These are phyloP conservation scores for Hygrophorus pudorinus DNA, from an alignment of 768 basidiomycete species.

Conservation along the genomic window DNA sequence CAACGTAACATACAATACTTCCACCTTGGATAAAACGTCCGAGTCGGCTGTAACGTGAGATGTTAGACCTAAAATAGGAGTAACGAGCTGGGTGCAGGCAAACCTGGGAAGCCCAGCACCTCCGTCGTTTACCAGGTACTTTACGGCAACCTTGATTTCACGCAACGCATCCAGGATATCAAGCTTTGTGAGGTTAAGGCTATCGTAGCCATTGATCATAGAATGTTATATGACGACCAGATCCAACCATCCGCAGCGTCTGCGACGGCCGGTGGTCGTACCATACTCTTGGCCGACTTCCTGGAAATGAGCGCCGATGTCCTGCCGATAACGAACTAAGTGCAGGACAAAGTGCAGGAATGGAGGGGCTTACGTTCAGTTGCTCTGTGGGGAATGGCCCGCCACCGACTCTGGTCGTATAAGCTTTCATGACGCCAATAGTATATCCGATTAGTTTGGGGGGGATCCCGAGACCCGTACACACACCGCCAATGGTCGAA, in stretches of 20 bases:
- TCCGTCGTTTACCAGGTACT: conserved; percentile 72
- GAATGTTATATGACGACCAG: conserved; percentile 92
- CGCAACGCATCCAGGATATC: conserved; percentile 79
- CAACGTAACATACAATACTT: conserved; percentile 81
- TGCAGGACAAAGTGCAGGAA: neutral
- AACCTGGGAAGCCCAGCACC: conserved; percentile 86
- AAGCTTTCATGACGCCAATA: conserved; percentile 95
- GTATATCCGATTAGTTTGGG: conserved; percentile 78
- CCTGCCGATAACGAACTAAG: conserved; percentile 30
- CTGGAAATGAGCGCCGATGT: conserved; percentile 78
- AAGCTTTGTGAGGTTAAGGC: conserved; percentile 90
- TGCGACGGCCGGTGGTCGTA: conserved; percentile 82
- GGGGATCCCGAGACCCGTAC: conserved; percentile 95
- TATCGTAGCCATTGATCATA: conserved; percentile 92
- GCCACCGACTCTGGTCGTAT: conserved; percentile 97
- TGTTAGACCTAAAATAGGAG: neutral
- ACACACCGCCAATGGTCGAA: conserved; percentile 86
- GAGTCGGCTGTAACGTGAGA: conserved; percentile 58
- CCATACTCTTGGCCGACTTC: conserved; percentile 92
- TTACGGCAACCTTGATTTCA: conserved; percentile 83
- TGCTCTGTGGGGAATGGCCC: conserved; percentile 98
- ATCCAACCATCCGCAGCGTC: conserved; percentile 97
- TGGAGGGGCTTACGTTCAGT: conserved; percentile 54
- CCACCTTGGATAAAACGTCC: conserved; percentile 64
- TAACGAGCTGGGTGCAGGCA: conserved; percentile 14